These are phyloP conservation scores for Globisporangium middletonii DNA, from an alignment of 352 stramenopile species.

Conservation along the genomic window DNA sequence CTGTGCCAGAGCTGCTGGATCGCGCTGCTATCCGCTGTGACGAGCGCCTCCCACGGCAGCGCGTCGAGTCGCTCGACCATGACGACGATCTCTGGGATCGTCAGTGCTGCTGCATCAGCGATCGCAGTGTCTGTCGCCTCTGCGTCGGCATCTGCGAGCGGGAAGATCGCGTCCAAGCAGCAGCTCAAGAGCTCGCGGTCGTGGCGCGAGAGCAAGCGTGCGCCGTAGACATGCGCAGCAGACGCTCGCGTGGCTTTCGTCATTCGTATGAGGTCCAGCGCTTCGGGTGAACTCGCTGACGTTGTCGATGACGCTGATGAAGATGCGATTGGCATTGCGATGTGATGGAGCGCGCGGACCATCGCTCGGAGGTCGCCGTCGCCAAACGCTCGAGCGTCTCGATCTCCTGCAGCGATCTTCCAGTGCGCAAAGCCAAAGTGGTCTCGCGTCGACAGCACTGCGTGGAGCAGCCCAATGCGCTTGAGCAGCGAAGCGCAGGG, in stretches of 20 bases:
- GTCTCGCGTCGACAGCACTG: conserved; percentile 9
- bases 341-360: background rate
- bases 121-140: background rate
- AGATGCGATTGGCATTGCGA: too few relatives aligned
- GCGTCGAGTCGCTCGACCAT: conserved; percentile 11
- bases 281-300: background rate
- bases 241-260: conserved; percentile 8
- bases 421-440: conserved; percentile 15
- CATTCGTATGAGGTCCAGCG: conserved; percentile 1
- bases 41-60: conserved; percentile 16
- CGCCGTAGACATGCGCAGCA: conserved; percentile 25
- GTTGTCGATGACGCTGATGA: background rate
- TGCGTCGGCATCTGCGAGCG: background rate
- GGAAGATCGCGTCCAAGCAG: conserved; percentile 20
- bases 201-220: conserved; percentile 12
- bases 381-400: background rate
- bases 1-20: conserved; percentile 7
- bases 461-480: conserved; percentile 21
- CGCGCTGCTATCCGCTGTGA: background rate
- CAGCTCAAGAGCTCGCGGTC: conserved; percentile 22
- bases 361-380: conserved; percentile 11
- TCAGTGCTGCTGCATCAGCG: conserved; percentile 5
- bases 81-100: conserved; percentile 19
- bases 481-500: conserved; percentile 13
- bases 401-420: background rate